phyloP scores from a whole-genome alignment of 768 basidiomycete genomes.

The Leucocoprinus sp. region DNA sequence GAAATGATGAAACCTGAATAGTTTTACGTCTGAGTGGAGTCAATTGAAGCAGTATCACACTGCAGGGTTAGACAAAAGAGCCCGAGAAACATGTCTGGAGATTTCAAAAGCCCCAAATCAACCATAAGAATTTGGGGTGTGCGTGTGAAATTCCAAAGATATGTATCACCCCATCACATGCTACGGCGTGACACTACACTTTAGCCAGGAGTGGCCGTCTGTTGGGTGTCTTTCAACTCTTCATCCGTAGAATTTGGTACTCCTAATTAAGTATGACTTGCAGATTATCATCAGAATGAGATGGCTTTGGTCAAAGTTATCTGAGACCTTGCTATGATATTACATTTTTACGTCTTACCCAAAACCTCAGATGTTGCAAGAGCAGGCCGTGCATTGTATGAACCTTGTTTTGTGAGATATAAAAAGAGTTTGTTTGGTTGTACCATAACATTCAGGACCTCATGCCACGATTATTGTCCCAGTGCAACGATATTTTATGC shows the following conservation, averaged over 20 bases:
- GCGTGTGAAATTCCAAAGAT: too few species aligned
- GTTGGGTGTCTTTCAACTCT: slow-evolving; percentile 79
- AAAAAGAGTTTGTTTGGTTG: slow-evolving; percentile 94
- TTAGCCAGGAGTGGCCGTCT: slow-evolving; percentile 79
- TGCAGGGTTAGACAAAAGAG: too few species aligned
- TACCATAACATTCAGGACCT: slow-evolving; percentile 89
- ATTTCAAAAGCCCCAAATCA: too few species aligned
- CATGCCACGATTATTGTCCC: too few species aligned
- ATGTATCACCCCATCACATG: too few species aligned
- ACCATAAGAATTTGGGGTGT: too few species aligned
- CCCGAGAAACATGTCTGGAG: too few species aligned
- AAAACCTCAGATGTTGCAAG: slow-evolving; percentile 56
- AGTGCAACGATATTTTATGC: too few species aligned
- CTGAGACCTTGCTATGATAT: slow-evolving; percentile 1
- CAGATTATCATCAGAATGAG: slow-evolving; percentile 68
- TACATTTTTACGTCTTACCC: slow-evolving; percentile 42
- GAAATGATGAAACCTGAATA: too few species aligned
- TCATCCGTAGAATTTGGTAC: slow-evolving; percentile 77
- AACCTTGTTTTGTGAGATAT: slow-evolving; percentile 94
- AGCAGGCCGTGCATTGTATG: slow-evolving; percentile 83
- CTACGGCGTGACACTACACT: too few species aligned
- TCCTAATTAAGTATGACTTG: slow-evolving; percentile 69
- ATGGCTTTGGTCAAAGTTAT: slow-evolving; percentile 39
- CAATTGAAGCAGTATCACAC: too few species aligned
- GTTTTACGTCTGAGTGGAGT: too few species aligned